These are phyloP conservation scores for Neonectria faginata DNA, from an alignment of 2,329 filamentous ascomycete genomes.

Conservation along the genomic window DNA sequence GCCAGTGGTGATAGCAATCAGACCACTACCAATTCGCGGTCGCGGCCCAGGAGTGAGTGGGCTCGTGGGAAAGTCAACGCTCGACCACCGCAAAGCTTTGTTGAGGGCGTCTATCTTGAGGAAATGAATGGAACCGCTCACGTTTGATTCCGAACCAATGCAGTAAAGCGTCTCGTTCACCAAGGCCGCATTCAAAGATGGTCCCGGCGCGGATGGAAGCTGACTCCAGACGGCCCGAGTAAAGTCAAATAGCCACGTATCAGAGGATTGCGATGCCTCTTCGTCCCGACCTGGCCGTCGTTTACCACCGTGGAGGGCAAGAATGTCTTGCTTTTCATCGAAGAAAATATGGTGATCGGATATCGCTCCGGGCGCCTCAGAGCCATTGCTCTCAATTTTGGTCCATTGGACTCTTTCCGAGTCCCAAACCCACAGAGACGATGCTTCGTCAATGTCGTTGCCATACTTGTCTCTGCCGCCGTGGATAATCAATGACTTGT, in stretches of 20 bases:
- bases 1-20: slow-evolving; percentile 30
- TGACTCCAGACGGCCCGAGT: slow-evolving; percentile 26
- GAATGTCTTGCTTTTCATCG: slow-evolving; percentile 24
- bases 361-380: slow-evolving; percentile 9
- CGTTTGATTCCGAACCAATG: slow-evolving; percentile 32
- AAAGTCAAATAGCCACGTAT: slow-evolving; percentile 39
- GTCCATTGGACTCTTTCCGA: slow-evolving; percentile 25
- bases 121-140: slow-evolving; percentile 32
- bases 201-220: slow-evolving; percentile 25
- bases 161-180: slow-evolving; percentile 34
- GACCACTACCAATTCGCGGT: slow-evolving; percentile 33
- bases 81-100: slow-evolving; percentile 27
- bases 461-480: slow-evolving; percentile 28
- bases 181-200: slow-evolving; percentile 27
- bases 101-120: slow-evolving; percentile 17
- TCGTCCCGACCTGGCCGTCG: not conserved
- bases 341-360: slow-evolving; percentile 34
- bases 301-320: slow-evolving; percentile 33
- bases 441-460: slow-evolving; percentile 26
- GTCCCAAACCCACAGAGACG: slow-evolving; percentile 36
- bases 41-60: slow-evolving; percentile 32
- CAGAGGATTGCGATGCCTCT: slow-evolving; percentile 9
- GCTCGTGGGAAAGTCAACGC: slow-evolving; percentile 33
- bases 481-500: slow-evolving; percentile 28
- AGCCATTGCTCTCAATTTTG: slow-evolving; percentile 24